phyloP scores from a whole-genome alignment of 768 basidiomycete species.

The Pleurotus citrinopileatus region DNA sequence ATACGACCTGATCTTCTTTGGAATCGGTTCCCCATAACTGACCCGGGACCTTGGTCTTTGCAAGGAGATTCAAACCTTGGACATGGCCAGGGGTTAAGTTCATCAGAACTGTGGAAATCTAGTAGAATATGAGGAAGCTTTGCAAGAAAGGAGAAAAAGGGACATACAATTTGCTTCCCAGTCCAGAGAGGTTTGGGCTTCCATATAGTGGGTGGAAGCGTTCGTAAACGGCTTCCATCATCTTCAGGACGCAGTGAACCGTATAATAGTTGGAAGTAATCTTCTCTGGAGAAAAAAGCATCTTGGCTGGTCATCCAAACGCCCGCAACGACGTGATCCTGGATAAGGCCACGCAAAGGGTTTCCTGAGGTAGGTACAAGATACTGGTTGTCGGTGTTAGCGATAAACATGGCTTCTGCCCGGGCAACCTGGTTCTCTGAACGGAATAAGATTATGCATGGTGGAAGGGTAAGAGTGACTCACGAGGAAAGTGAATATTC shows the following conservation, averaged over 20 bases:
- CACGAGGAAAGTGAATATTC: constrained; percentile 99
- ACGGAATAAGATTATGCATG: constrained; percentile 8
- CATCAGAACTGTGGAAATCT: constrained; percentile 93
- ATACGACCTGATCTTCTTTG: constrained; percentile 81
- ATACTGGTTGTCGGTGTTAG: constrained; percentile 98
- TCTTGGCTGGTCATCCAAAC: constrained; percentile 99
- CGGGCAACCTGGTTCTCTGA: constrained; percentile 93
- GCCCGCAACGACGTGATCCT: constrained; percentile 97
- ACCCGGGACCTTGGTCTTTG: constrained; percentile 88
- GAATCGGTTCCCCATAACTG: constrained; percentile 81
- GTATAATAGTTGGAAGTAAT: constrained; percentile 95
- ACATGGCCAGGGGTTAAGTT: constrained; percentile 85
- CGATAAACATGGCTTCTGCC: constrained; percentile 90
- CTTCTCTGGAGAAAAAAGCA: constrained; percentile 91
- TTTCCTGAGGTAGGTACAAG: constrained; percentile 98
- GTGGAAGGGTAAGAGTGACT: constrained; percentile 27
- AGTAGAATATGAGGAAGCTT: constrained; percentile 4
- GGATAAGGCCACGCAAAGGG: constrained; percentile 95
- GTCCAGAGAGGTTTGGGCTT: constrained; percentile 93
- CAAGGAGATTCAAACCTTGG: constrained; percentile 79
- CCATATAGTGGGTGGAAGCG: constrained; percentile 90
- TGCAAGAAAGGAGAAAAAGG: background rate
- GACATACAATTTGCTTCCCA: constrained; percentile 90
- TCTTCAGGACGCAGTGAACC: constrained; percentile 92
- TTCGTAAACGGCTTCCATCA: constrained; percentile 67